Evolutionary conservation across 129 eudicot genomes (phyloP).

Genomic region (Artemisia argyi): DNA sequence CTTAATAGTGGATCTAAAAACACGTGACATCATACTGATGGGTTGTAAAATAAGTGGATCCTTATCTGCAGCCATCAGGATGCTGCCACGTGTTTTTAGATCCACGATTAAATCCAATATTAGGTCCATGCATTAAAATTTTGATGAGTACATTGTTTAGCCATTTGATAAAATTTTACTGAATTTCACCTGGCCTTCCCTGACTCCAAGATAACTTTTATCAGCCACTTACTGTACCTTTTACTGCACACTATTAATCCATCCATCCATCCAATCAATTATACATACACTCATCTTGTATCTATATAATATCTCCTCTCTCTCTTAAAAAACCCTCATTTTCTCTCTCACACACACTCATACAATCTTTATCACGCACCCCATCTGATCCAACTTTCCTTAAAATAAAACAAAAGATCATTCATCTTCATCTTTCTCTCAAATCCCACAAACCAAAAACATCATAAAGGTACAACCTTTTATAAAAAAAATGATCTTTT

Average conservation of each 20-base stretch:
- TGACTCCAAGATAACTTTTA: slow-evolving; percentile 28
- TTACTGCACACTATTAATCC: slow-evolving; percentile 24
- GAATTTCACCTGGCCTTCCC: neutral
- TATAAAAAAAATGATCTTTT: slow-evolving; percentile 11
- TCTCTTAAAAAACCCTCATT: slow-evolving; percentile 6
- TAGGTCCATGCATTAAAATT: too few relatives aligned
- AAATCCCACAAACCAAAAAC: slow-evolving; percentile 23
- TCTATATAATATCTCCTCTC: neutral
- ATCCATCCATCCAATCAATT: neutral
- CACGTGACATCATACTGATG: too few relatives aligned
- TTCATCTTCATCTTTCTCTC: slow-evolving; percentile 33
- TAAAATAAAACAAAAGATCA: slow-evolving; percentile 13
- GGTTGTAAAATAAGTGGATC: too few relatives aligned
- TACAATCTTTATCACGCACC: slow-evolving; percentile 28
- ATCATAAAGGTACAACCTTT: slow-evolving; percentile 25
- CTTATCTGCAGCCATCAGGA: too few relatives aligned
- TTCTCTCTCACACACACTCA: slow-evolving; percentile 30
- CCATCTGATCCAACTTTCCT: slow-evolving; percentile 31
- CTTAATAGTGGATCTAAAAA: too few relatives aligned
- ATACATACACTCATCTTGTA: slow-evolving; percentile 8
- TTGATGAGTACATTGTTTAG: too few relatives aligned
- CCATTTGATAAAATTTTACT: neutral
- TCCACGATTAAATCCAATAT: too few relatives aligned
- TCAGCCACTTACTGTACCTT: slow-evolving; percentile 19
- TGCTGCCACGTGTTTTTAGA: too few relatives aligned